Conservation (phyloP, 2,329 filamentous ascomycete species). For the Bipolaris cookei region DNA sequence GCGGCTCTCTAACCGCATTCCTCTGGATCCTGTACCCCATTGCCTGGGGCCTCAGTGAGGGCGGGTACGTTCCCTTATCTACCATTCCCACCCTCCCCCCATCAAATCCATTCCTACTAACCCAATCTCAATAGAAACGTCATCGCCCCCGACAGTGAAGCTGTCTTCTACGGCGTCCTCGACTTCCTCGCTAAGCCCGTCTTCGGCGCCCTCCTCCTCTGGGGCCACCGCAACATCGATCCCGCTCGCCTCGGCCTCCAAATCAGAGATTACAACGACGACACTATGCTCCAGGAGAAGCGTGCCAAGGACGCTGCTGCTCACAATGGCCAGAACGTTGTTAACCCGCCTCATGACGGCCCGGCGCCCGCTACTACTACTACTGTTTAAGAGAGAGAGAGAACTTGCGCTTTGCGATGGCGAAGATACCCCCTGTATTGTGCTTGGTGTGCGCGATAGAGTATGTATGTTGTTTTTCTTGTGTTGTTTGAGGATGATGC, state of each 20-base stretch:
- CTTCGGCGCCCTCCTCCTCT: constrained; percentile 67
- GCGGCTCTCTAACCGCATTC: constrained; percentile 64
- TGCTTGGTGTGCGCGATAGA: too few relatives aligned
- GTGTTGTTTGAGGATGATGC: too few relatives aligned
- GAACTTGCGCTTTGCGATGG: too few relatives aligned
- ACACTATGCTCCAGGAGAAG: constrained; percentile 34
- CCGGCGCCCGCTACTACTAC: neutral
- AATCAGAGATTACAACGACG: constrained; percentile 57
- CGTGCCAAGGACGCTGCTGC: constrained; percentile 7
- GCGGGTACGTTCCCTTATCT: constrained; percentile 9
- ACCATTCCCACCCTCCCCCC: too few relatives aligned
- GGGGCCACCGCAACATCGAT: constrained; percentile 68
- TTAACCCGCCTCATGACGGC: constrained; percentile 1
- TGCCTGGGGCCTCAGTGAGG: constrained; percentile 68
- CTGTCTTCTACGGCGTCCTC: constrained; percentile 71
- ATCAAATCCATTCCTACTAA: neutral
- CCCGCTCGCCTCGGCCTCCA: constrained; percentile 62
- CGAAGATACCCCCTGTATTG: too few relatives aligned
- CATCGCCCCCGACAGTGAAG: constrained; percentile 70
- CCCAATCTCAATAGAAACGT: constrained; percentile 60
- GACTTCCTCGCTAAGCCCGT: constrained; percentile 70
- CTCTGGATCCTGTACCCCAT: constrained; percentile 69
- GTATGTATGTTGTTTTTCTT: too few relatives aligned
- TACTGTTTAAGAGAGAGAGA: neutral
- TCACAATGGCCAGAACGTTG: constrained; percentile 1